Evolutionary conservation across 345 rosid species (phyloP), one percentile per base, ranked within the genome.

Genomic region (Gossypium longicalyx): DNA sequence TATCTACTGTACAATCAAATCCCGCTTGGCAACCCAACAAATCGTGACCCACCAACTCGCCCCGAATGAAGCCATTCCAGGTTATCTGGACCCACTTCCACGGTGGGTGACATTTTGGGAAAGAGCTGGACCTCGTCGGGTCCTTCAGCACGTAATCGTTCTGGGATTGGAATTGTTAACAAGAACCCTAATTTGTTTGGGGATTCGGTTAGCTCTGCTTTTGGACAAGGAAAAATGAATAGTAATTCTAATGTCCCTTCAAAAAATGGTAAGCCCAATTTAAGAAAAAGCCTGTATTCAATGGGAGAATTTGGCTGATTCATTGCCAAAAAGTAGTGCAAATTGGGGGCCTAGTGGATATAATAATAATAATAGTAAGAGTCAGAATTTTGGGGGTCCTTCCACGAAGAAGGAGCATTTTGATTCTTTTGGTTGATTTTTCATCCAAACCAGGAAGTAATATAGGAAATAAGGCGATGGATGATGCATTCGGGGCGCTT

Each of bases 71-170:
- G 51, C 86, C 57, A 64, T 76, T 48, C 86, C 0, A 88, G 77
- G 68, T 57, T 86, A 58, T 82, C 73, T 25, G 89, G 89, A 8
- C 93, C 94, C 60, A 72, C 82, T 71, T 88, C 98, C 2, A 90
- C 90, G 97, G 91, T 86, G 15, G 97, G 97, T 0, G 98, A 92
- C 81, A 94, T 94, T 67, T 86, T 73, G 44, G 98, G 98, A 38
- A 94, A 87, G 86, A 91, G 89, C 74, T 94, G 97, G 98, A 68
- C 79, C 6, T 83, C 97, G 3, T 34, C 87, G 2, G 88, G 89
- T 34, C 38, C 38, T 34, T 34, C 6, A 34, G 38, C 38, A 23
- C 60, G 76, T 45, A 29, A 73, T 82, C 0, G 59, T 44, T 73
- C 82, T 73, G 89, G 90, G 64, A 79, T 90, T 44, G 98, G 97